phyloP scores from a whole-genome alignment of 768 basidiomycete species.

The Mycena venus region DNA sequence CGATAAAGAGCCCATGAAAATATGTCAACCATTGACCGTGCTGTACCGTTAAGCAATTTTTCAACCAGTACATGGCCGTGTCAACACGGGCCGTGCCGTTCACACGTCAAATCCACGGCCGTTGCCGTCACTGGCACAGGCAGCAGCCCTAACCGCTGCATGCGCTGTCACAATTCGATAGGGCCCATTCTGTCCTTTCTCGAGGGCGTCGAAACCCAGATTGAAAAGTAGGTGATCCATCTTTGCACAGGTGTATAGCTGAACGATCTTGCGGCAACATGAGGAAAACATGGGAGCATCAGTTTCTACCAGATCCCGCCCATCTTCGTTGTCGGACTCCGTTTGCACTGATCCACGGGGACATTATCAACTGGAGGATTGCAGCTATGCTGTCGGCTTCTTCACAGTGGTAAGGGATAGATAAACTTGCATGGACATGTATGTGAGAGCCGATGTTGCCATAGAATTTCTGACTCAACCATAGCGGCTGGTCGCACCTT shows the following conservation, averaged over 20 bases:
- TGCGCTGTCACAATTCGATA: not conserved
- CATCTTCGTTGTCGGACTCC: not conserved
- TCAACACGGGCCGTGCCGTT: too few relatives aligned
- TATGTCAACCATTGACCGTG: too few relatives aligned
- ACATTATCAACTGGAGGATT: not conserved
- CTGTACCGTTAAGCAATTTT: too few relatives aligned
- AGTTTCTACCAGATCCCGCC: not conserved
- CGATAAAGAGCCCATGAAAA: too few relatives aligned
- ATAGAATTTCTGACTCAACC: conserved; percentile 4
- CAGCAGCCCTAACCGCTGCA: too few relatives aligned
- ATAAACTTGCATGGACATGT: conserved; percentile 20
- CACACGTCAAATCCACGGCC: too few relatives aligned
- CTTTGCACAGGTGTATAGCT: not conserved
- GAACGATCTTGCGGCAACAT: not conserved
- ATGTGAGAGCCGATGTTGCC: conserved; percentile 1
- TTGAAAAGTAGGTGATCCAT: not conserved
- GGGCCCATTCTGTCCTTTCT: not conserved
- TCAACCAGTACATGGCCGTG: too few relatives aligned
- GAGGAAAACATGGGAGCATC: not conserved
- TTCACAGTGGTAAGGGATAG: conserved; percentile 2
- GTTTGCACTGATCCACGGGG: not conserved
- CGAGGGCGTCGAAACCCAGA: not conserved
- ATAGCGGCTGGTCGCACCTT: conserved; percentile 20
- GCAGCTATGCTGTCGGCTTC: not conserved
- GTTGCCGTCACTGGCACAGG: too few relatives aligned